Percentiles rank a stretch among this genome's conserved stretches.
Evolutionary conservation across 805 yeast genomes (phyloP).

Genomic region (Candida chilensis): DNA sequence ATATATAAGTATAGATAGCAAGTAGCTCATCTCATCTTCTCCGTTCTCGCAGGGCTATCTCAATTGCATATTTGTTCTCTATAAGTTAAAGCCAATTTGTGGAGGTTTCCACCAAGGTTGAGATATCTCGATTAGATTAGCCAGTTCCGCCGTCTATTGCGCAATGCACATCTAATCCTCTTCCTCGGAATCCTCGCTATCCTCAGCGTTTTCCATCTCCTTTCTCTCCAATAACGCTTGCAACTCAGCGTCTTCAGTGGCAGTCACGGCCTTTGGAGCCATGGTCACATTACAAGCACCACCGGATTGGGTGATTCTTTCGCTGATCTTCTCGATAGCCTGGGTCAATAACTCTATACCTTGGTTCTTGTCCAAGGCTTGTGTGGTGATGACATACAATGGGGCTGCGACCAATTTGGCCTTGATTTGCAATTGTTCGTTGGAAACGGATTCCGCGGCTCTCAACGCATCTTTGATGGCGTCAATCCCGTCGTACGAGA

Average conservation of each 20-base stretch:
- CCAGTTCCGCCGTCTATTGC: too few relatives aligned
- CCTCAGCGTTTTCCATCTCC: slow-evolving; percentile 81
- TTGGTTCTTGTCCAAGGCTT: slow-evolving; percentile 82
- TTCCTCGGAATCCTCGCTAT: slow-evolving; percentile 69
- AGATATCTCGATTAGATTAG: too few relatives aligned
- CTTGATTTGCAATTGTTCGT: slow-evolving; percentile 81
- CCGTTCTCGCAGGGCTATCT: too few relatives aligned
- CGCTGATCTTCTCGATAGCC: slow-evolving; percentile 72
- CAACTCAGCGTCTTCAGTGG: slow-evolving; percentile 95
- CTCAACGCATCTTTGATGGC: slow-evolving; percentile 86
- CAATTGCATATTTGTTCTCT: too few relatives aligned
- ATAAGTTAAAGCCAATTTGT: too few relatives aligned
- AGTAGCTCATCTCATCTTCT: too few relatives aligned
- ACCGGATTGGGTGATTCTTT: slow-evolving; percentile 60
- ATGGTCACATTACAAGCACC: slow-evolving; percentile 89
- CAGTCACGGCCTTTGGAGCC: slow-evolving; percentile 99
- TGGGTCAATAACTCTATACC: slow-evolving; percentile 74
- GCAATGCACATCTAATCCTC: too few relatives aligned
- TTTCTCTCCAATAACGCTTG: slow-evolving; percentile 92
- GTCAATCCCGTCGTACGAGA: slow-evolving; percentile 94
- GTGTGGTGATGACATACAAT: slow-evolving; percentile 85
- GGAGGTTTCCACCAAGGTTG: too few relatives aligned
- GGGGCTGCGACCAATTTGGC: slow-evolving; percentile 98
- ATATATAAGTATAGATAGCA: too few relatives aligned
- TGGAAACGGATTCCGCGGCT: slow-evolving; percentile 78